These are phyloP conservation scores for Candida sphagnicola DNA, from an alignment of 805 yeast genomes.

Conservation along the genomic window DNA sequence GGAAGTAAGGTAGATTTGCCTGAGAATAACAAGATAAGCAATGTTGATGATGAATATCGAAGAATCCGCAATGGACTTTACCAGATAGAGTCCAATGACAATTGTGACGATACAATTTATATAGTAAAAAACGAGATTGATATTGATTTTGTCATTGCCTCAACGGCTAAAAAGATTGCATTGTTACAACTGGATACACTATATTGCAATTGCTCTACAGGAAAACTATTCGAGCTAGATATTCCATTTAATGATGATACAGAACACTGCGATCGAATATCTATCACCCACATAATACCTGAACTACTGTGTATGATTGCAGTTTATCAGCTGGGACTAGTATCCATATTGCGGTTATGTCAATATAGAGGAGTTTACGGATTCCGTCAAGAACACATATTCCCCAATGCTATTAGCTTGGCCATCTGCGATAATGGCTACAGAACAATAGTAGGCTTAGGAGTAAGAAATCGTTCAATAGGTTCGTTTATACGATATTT, in stretches of 20 bases:
- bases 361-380: slow-evolving; percentile 33
- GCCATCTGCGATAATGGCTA: slow-evolving; percentile 23
- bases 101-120: background rate
- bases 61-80: slow-evolving; percentile 24
- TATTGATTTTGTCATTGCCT: slow-evolving; percentile 24
- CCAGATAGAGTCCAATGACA: background rate
- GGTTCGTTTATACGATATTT: slow-evolving; percentile 19
- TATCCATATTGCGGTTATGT: slow-evolving; percentile 34
- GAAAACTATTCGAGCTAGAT: slow-evolving; percentile 36
- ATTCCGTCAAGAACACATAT: slow-evolving; percentile 41
- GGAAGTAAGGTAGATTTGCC: background rate
- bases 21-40: slow-evolving; percentile 16
- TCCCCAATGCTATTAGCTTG: slow-evolving; percentile 30
- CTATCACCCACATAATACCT: slow-evolving; percentile 31
- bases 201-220: slow-evolving; percentile 46
- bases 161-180: slow-evolving; percentile 44
- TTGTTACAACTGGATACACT: slow-evolving; percentile 43
- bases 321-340: slow-evolving; percentile 35
- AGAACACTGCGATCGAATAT: slow-evolving; percentile 30
- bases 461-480: slow-evolving; percentile 22
- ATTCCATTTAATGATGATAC: slow-evolving; percentile 35
- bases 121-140: background rate
- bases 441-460: slow-evolving; percentile 32
- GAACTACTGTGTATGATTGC: slow-evolving; percentile 32
- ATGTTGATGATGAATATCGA: slow-evolving; percentile 32